These are phyloP conservation scores for Yamadazyma akitaensis DNA, from an alignment of 805 yeast species.

Conservation along the genomic window DNA sequence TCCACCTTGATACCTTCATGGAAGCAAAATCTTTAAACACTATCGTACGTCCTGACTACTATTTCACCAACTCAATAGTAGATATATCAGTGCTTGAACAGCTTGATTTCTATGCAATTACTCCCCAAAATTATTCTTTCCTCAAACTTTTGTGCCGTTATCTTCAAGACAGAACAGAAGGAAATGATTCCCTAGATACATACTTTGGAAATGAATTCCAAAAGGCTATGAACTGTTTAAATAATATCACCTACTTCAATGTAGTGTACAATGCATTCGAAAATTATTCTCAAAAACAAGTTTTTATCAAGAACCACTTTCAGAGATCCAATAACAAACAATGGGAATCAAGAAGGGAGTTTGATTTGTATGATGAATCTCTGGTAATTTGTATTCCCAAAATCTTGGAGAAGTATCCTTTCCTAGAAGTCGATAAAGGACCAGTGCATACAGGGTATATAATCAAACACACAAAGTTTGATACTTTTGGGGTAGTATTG, in stretches of 20 bases:
- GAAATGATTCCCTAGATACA: conserved; percentile 9
- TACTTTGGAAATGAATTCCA: conserved; percentile 11
- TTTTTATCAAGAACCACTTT: not conserved
- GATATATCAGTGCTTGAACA: conserved; percentile 3
- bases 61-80: conserved; percentile 9
- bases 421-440: not conserved
- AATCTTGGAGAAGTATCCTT: conserved; percentile 3
- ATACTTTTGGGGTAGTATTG: conserved; percentile 12
- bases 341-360: conserved; percentile 3
- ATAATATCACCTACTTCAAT: conserved; percentile 15
- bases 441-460: conserved; percentile 6
- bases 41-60: conserved; percentile 7
- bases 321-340: not conserved
- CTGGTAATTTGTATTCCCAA: conserved; percentile 7
- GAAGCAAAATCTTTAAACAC: conserved; percentile 6
- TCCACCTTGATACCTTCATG: conserved; percentile 10
- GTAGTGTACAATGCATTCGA: conserved; percentile 9
- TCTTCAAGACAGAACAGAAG: conserved; percentile 4
- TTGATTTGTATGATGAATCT: conserved; percentile 5
- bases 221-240: conserved; percentile 9
- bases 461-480: conserved; percentile 10
- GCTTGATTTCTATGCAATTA: conserved; percentile 1
- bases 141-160: conserved; percentile 12
- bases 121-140: conserved; percentile 12
- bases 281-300: conserved; percentile 2